A percentile compares a stretch with the other conserved stretches of the same genome.
These are phyloP conservation scores for Pythium grandisporangium DNA, from an alignment of 352 stramenopile genomes.

Conservation along the genomic window DNA sequence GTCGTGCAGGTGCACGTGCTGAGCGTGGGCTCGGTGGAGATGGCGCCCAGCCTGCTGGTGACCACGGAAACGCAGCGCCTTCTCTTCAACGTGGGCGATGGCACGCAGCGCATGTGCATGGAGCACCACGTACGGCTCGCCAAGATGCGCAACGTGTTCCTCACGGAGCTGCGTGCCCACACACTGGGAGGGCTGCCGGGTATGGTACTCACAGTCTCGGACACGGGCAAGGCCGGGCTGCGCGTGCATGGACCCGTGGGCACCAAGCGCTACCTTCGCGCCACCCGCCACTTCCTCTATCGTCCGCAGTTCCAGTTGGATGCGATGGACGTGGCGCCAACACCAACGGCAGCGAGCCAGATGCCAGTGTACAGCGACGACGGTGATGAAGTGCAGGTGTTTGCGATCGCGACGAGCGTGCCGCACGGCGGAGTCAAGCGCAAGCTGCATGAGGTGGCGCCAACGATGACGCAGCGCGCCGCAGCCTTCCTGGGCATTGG, in stretches of 20 bases:
- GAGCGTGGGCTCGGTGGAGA: conserved; percentile 67
- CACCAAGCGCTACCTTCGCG: conserved; percentile 57
- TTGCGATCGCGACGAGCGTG: conserved; percentile 25
- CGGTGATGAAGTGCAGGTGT: conserved; percentile 48
- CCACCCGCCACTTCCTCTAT: conserved; percentile 81
- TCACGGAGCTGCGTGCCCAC: conserved; percentile 72
- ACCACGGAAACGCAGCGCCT: conserved; percentile 55
- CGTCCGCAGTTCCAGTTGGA: conserved; percentile 51
- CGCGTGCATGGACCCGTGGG: conserved; percentile 59
- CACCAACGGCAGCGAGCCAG: not conserved
- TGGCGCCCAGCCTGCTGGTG: conserved; percentile 59
- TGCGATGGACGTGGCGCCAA: conserved; percentile 19
- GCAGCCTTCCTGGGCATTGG: too few relatives aligned
- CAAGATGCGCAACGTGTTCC: conserved; percentile 78
- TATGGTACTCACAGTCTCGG: conserved; percentile 86
- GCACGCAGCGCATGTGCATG: conserved; percentile 86
- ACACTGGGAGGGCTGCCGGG: conserved; percentile 78
- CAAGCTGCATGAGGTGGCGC: conserved; percentile 32
- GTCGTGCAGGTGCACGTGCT: conserved; percentile 71
- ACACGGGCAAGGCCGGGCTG: conserved; percentile 73
- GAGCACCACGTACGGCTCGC: conserved; percentile 85
- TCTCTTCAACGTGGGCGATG: conserved; percentile 87
- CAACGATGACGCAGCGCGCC: too few relatives aligned
- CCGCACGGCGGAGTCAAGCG: conserved; percentile 39
- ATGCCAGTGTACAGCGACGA: conserved; percentile 32